phyloP scores from a whole-genome alignment of 305 asterid species.

The Fraxinus platypoda region DNA sequence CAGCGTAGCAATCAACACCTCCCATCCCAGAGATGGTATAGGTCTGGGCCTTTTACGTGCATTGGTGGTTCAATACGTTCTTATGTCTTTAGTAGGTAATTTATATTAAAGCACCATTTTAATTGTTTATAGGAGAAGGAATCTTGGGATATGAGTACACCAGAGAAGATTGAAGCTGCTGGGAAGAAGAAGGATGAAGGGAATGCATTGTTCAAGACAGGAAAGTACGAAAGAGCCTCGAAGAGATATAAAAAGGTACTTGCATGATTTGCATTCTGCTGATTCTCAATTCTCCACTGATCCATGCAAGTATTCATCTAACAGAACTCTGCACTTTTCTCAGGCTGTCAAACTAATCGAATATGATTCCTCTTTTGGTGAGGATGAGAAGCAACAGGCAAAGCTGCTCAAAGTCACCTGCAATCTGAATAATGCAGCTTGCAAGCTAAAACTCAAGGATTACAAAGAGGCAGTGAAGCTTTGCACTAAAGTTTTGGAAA shows the following conservation, averaged over 20 bases:
- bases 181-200: constrained; percentile 85
- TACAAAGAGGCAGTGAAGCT: constrained; percentile 48
- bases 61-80: neutral
- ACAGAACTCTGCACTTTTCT: neutral
- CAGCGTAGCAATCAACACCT: neutral
- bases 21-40: neutral
- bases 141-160: constrained; percentile 85
- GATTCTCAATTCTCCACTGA: neutral
- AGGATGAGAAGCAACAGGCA: constrained; percentile 42
- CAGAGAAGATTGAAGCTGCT: constrained; percentile 83
- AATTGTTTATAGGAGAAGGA: constrained; percentile 63
- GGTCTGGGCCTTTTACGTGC: neutral
- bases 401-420: constrained; percentile 38
- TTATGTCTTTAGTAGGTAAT: neutral
- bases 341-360: constrained; percentile 48
- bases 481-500: constrained; percentile 48
- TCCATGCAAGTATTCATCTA: neutral
- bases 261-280: neutral
- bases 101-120: neutral
- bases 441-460: constrained; percentile 49
- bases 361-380: constrained; percentile 35
- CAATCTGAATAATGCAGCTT: constrained; percentile 53
- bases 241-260: constrained; percentile 83
- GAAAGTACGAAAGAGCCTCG: constrained; percentile 66
- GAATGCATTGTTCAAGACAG: constrained; percentile 64